These are phyloP conservation scores for Tricholoma flavovirens DNA, from an alignment of 768 basidiomycete genomes.

Conservation along the genomic window DNA sequence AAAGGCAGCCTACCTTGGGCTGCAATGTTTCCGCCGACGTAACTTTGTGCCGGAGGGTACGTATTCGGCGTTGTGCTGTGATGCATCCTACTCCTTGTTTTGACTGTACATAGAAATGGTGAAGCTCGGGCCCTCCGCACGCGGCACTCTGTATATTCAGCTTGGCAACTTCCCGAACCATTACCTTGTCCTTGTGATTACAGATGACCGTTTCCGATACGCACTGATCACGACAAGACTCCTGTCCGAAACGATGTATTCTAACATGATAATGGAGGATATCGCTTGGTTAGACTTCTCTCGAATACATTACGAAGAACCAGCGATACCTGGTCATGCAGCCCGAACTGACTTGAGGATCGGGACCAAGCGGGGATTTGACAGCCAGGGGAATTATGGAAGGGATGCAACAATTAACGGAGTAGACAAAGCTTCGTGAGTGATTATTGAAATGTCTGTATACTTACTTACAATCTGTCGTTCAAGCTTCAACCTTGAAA, in stretches of 20 bases:
- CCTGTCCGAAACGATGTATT: conserved; percentile 47
- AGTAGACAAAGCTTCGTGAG: conserved; percentile 12
- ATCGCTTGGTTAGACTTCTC: conserved; percentile 74
- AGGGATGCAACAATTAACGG: conserved; percentile 3
- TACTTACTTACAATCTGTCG: conserved; percentile 2
- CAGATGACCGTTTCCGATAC: conserved; percentile 72
- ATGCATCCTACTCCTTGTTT: not conserved
- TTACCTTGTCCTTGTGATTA: conserved; percentile 81
- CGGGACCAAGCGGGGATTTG: conserved; percentile 22
- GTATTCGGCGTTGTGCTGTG: not conserved
- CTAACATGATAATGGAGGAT: conserved; percentile 65
- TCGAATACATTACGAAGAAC: conserved; percentile 51
- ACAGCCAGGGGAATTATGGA: conserved; percentile 7
- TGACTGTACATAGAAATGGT: conserved; percentile 43
- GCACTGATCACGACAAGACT: conserved; percentile 70
- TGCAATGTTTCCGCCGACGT: conserved; percentile 63
- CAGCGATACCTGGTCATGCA: conserved; percentile 14
- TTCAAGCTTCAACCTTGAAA: conserved; percentile 63
- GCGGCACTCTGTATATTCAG: conserved; percentile 69
- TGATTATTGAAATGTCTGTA: conserved; percentile 1
- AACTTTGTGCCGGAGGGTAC: conserved; percentile 64
- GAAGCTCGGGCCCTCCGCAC: conserved; percentile 63
- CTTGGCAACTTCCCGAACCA: conserved; percentile 72
- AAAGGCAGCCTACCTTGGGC: conserved; percentile 81
- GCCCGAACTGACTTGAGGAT: conserved; percentile 18